Base-by-base conservation (phyloP, 441 rosid species). In the Jatropha multifida region DNA sequence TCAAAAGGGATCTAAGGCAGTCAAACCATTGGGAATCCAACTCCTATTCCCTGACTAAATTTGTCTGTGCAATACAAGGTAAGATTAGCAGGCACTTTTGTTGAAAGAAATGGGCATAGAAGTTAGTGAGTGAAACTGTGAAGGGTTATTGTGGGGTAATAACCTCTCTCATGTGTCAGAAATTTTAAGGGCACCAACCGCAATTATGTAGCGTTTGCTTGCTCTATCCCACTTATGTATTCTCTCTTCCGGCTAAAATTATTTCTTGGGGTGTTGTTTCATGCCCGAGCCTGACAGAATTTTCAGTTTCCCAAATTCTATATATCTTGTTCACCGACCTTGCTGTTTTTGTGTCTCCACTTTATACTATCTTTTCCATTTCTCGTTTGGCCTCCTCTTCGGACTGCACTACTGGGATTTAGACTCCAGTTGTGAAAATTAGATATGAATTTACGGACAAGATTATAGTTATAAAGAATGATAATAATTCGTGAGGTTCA, bases 1-100 rank as follows among this genome's bases (percentile, higher is more conserved):
- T 56, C 49, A 69, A 76, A 41, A n/a, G 75, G 52, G 58, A 26
- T 41, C 46, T 27, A 46, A 63, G 37, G 74, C 48, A 49, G 68
- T 51, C 90, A 85, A 82, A 78, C 55, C 86, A 73, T 85, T 62
- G 88, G 88, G 82, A 84, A 79, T 41, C 82, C 76, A 81, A 78
- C 78, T 67, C 38, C 60, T 52, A 54, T 71, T 17, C 74, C 58
- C 79, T 80, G 80, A 75, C 84, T 59, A 26, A 9, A 3, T 32
- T 5, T 18, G 58, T 54, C 66, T 48, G 76, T 64, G 73, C 58
- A 71, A 72, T 64, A 69, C 81, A 81, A 72, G 83, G 76, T 69
- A 71, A 63, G 76, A 52, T 41, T 10, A 38, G 63, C 78, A 72
- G 81, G 67, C 72, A 69, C 69, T 76, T 78, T 74, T 80, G 76